These are phyloP conservation scores for Irpex sp. DNA, from an alignment of 1,284 basidiomycete genomes.

Conservation along the genomic window DNA sequence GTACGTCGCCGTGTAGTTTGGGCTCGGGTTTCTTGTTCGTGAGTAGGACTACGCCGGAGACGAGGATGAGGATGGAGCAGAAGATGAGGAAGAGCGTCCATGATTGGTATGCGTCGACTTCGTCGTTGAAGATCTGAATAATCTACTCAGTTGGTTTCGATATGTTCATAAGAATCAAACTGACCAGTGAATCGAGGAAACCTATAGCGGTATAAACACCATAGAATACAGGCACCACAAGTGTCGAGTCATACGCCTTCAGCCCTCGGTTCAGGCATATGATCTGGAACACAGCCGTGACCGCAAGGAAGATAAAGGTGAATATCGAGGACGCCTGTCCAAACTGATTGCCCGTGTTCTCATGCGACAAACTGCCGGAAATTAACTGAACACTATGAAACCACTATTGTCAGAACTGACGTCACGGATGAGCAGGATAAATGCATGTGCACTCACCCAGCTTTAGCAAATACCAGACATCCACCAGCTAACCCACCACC, in stretches of 20 bases:
- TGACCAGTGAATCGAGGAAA: conserved; percentile 20
- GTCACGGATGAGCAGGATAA: conserved; percentile 14
- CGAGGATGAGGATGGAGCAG: conserved; percentile 78
- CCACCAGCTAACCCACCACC: conserved; percentile 88
- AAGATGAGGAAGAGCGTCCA: conserved; percentile 89
- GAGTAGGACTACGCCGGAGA: conserved; percentile 82
- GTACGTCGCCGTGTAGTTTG: neutral
- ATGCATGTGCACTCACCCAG: conserved; percentile 51
- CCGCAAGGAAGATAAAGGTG: conserved; percentile 75
- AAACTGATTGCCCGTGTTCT: conserved; percentile 83
- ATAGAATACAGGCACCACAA: conserved; percentile 74
- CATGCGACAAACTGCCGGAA: conserved; percentile 68
- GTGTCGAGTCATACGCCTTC: conserved; percentile 73
- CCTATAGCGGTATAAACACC: conserved; percentile 64
- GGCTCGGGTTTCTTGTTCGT: conserved; percentile 81
- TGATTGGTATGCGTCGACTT: conserved; percentile 76
- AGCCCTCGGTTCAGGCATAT: conserved; percentile 86
- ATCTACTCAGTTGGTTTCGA: conserved; percentile 5
- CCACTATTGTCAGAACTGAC: too few relatives aligned
- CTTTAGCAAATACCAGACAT: conserved; percentile 90
- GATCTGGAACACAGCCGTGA: conserved; percentile 86
- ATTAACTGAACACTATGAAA: conserved; percentile 66
- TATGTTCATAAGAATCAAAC: too few relatives aligned
- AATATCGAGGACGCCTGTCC: conserved; percentile 78
- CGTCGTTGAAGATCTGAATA: conserved; percentile 68